Percentiles rank a stretch among this genome's conserved stretches.
phyloP scores from a whole-genome alignment of 257 asterid genomes.

The Prunella vulgaris region DNA sequence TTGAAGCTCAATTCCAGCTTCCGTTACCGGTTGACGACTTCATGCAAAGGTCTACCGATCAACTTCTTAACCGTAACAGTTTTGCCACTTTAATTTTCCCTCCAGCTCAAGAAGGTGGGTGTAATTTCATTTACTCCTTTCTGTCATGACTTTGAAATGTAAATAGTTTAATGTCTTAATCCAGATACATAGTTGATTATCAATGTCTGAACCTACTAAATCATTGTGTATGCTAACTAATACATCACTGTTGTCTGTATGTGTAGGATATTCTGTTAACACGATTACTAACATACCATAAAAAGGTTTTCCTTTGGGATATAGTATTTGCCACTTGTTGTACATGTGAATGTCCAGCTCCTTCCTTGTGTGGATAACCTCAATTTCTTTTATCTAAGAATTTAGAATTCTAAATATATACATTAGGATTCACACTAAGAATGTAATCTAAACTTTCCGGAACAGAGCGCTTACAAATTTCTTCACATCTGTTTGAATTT shows the following conservation, averaged over 20 bases:
- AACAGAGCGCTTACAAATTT: neutral
- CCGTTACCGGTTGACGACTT: constrained; percentile 92
- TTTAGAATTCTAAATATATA: neutral
- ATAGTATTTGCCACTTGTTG: neutral
- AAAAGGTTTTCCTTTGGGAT: neutral
- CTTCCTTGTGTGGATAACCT: neutral
- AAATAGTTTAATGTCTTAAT: neutral
- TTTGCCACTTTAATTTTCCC: constrained; percentile 57
- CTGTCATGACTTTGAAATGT: constrained; percentile 7
- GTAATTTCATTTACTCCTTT: constrained; percentile 17
- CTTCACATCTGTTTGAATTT: neutral
- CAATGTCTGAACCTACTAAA: neutral
- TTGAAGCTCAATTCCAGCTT: constrained; percentile 90
- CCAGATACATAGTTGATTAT: neutral
- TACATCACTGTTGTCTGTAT: neutral
- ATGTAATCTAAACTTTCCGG: neutral
- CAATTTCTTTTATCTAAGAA: no score
- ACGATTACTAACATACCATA: neutral
- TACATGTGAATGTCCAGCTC: neutral
- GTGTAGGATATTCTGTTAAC: neutral
- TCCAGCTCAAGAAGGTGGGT: constrained; percentile 76
- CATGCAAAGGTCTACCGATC: constrained; percentile 92
- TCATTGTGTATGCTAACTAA: neutral
- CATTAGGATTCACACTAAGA: neutral
- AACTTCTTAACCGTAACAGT: constrained; percentile 61